These are phyloP conservation scores for Prunus persica DNA, from an alignment of 306 rosid species.

Conservation along the genomic window Prunus_persica_NCBIv2 NC_034009.1:34763501-34764000, in stretches of 20 bases:
- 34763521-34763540: constrained; percentile 67
- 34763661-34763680: constrained; percentile 80
- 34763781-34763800: constrained; percentile 12
- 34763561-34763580: constrained; percentile 64
- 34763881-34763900: not conserved
- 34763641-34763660: constrained; percentile 90
- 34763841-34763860: not conserved
- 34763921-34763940: constrained; percentile 61
- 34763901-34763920: constrained; percentile 63
- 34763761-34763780: constrained; percentile 1
- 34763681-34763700: constrained; percentile 81
- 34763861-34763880: too few species aligned
- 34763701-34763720: constrained; percentile 74
- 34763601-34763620: constrained; percentile 55
- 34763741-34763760: constrained; percentile 50
- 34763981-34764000: constrained; percentile 46
- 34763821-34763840: constrained; percentile 32
- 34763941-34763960: constrained; percentile 29
- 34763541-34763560: constrained; percentile 58
- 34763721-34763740: constrained; percentile 88
- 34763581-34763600: constrained; percentile 59
- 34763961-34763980: constrained; percentile 55
- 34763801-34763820: constrained; percentile 72
- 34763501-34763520: constrained; percentile 58
- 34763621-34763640: constrained; percentile 74